phyloP scores from a whole-genome alignment of 495 filamentous ascomycete genomes.

The Hypoxylon lienhwacheense region DNA sequence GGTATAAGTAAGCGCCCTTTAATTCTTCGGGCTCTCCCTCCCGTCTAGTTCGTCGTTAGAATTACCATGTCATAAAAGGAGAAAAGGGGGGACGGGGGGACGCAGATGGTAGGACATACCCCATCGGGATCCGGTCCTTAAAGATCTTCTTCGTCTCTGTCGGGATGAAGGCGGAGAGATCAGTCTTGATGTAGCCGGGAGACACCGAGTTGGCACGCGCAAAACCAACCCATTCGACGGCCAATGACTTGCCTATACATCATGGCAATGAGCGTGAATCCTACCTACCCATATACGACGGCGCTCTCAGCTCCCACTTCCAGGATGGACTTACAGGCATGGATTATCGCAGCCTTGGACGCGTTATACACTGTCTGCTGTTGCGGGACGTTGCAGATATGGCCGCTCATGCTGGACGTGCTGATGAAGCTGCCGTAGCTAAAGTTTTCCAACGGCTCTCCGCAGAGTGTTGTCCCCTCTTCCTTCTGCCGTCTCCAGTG shows the following conservation, averaged over 20 bases:
- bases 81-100: not conserved
- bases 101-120: no score
- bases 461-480: constrained; percentile 66
- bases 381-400: constrained; percentile 88
- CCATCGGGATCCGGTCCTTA: constrained; percentile 83
- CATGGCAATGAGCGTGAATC: not conserved
- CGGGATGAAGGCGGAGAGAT: constrained; percentile 74
- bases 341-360: constrained; percentile 81
- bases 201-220: constrained; percentile 81
- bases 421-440: constrained; percentile 73
- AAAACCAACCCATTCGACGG: constrained; percentile 85
- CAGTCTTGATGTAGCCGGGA: constrained; percentile 86
- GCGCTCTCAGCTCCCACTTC: not conserved
- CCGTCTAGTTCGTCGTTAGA: constrained; percentile 46
- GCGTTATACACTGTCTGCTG: constrained; percentile 85
- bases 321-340: constrained; percentile 63
- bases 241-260: constrained; percentile 64
- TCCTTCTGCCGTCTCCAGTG: constrained; percentile 64
- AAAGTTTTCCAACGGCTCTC: constrained; percentile 67
- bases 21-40: constrained; percentile 74
- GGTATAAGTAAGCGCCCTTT: constrained; percentile 86
- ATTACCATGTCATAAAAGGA: not conserved
- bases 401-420: constrained; percentile 79
- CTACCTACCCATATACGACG: no score
- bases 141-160: constrained; percentile 72